A percentile compares a stretch with the other conserved stretches of the same genome.
Evolutionary conservation across 805 yeast genomes (phyloP).

Genomic region (Ogataea salicorniae): DNA sequence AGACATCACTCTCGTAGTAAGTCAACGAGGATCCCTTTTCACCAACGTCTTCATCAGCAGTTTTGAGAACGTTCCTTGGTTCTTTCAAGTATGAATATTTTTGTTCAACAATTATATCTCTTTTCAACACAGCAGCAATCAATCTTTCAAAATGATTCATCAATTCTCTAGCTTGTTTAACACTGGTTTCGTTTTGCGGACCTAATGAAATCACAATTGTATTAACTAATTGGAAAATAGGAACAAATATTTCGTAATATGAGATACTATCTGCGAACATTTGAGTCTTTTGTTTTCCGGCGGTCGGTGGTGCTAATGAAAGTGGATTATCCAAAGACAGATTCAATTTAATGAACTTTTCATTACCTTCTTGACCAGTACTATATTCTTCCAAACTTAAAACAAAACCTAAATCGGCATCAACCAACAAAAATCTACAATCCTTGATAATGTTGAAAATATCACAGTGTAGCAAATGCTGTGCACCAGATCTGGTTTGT

Average conservation of each 20-base stretch:
- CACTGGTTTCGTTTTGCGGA: slow-evolving; percentile 59
- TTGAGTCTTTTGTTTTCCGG: slow-evolving; percentile 1
- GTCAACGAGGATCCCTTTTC: neutral
- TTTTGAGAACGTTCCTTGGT: neutral
- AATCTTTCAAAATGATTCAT: slow-evolving; percentile 49
- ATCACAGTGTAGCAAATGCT: slow-evolving; percentile 67
- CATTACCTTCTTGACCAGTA: slow-evolving; percentile 3
- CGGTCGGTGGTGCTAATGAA: slow-evolving; percentile 24
- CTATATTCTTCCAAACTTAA: slow-evolving; percentile 16
- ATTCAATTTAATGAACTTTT: slow-evolving; percentile 36
- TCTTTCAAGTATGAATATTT: neutral
- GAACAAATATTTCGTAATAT: slow-evolving; percentile 62
- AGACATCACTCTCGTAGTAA: slow-evolving; percentile 1
- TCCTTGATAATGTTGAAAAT: slow-evolving; percentile 57
- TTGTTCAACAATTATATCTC: slow-evolving; percentile 23
- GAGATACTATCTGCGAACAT: slow-evolving; percentile 34
- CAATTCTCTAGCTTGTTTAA: slow-evolving; percentile 46
- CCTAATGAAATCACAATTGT: slow-evolving; percentile 73
- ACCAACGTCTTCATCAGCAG: neutral
- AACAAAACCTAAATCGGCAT: slow-evolving; percentile 73
- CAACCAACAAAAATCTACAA: slow-evolving; percentile 54
- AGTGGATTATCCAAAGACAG: slow-evolving; percentile 51
- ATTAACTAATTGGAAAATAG: slow-evolving; percentile 66
- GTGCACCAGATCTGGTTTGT: slow-evolving; percentile 72
- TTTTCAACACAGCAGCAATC: slow-evolving; percentile 44